These are phyloP conservation scores for Huntiella moniliformis DNA, from an alignment of 2,329 filamentous ascomycete species.

Conservation along the genomic window DNA sequence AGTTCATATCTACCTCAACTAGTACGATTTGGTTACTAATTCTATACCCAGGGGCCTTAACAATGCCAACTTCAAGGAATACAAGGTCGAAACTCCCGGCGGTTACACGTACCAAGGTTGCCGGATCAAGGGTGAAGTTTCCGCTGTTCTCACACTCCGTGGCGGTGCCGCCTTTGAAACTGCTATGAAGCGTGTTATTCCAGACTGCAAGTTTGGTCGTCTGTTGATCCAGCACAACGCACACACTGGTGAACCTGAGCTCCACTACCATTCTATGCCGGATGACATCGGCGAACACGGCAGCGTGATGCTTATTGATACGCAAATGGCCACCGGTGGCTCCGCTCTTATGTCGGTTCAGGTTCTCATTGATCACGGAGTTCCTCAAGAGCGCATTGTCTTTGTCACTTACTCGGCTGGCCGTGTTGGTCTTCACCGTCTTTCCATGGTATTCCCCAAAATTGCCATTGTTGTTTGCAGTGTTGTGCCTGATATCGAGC, in stretches of 20 bases:
- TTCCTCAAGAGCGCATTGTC: constrained; percentile 66
- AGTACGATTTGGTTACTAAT: neutral
- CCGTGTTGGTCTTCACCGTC: constrained; percentile 60
- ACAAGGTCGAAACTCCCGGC: constrained; percentile 50
- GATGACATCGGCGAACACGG: constrained; percentile 54
- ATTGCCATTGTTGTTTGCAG: constrained; percentile 74
- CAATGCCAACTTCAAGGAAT: constrained; percentile 49
- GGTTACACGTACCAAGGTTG: constrained; percentile 54
- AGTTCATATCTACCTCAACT: constrained; percentile 13
- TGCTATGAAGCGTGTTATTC: constrained; percentile 73
- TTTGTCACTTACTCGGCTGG: constrained; percentile 88
- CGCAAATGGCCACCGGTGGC: constrained; percentile 87
- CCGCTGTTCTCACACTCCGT: constrained; percentile 72
- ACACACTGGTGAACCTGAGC: constrained; percentile 71
- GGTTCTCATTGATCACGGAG: constrained; percentile 87
- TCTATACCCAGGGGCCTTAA: constrained; percentile 46
- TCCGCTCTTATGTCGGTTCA: constrained; percentile 81
- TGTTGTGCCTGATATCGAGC: constrained; percentile 63
- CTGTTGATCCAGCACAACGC: constrained; percentile 80
- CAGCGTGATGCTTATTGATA: constrained; percentile 71
- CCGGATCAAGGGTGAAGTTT: constrained; percentile 50
- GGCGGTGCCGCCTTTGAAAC: constrained; percentile 79
- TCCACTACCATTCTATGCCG: constrained; percentile 75
- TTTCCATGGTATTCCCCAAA: constrained; percentile 76
- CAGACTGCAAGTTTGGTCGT: constrained; percentile 77